Base-by-base conservation (phyloP, 2,329 filamentous ascomycete species). In the Calycina herbarum region DNA sequence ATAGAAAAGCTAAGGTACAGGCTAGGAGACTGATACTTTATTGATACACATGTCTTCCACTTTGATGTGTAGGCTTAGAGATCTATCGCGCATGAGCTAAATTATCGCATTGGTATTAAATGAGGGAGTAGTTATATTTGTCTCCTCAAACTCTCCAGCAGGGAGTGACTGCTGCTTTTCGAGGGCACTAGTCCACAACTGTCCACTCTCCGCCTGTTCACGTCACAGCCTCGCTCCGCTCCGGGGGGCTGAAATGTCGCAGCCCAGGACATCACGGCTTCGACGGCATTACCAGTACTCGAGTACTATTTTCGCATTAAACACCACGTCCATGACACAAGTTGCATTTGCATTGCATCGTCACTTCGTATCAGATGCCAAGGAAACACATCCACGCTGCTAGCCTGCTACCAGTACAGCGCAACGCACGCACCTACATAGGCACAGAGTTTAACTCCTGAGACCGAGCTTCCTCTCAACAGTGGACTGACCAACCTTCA, bases 321-420 rank as follows among this genome's bases (percentile, higher is more conserved):
- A 15, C 51, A 62, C 60, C 45, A 62, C 31, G 20, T 56, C 31
- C n/a, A 33, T 57, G 60, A 40, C 42, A 48, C 58, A 45, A 60
- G 42, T 40, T 35, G 17, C 54, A 54, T 27, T 61, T 33, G 35
- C 58, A 51, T 61, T 54, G 59, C 62, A 60, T 45, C 54, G 59
- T 62, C 45, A 62, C 48, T 54, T 61, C 48, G 59, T 65, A 51
- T 65, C 63, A 61, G 35, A 51, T 33, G 59, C 64, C 51, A 62
- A 65, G 64, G 48, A 29, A 29, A 8, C 17, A 27, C 11, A 45
- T 40, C 31, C 38, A 61, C 35, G 33, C 15, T 17, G 15, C 33
- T 20, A 20, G 20, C 20, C 20, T 20, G 20, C 20, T 20, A 20
- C 20, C 20, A 20, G 20, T 20, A 27, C n/a, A 31, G 31, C 2